phyloP scores from a whole-genome alignment of 352 stramenopile species.

The Phytophthora sojae region DNA sequence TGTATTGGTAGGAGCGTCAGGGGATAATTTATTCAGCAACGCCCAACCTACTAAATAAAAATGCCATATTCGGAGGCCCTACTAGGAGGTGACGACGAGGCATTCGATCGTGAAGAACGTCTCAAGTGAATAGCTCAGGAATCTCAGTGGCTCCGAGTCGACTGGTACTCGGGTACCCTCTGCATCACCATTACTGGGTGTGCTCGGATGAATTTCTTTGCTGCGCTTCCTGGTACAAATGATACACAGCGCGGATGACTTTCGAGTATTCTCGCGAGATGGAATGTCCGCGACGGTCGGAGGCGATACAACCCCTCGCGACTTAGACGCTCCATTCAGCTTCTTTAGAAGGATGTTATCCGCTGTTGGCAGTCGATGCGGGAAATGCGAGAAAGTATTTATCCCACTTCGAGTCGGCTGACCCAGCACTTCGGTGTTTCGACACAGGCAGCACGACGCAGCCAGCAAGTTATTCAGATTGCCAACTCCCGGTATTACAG shows the following conservation, averaged over 20 bases:
- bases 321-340: background rate
- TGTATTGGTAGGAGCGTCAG: no score
- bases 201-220: background rate
- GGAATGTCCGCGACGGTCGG: background rate
- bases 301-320: background rate
- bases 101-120: background rate
- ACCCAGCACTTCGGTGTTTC: background rate
- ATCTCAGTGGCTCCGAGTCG: background rate
- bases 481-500: background rate
- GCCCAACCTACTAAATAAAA: no score
- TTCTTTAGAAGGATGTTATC: background rate
- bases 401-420: background rate
- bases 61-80: no score
- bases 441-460: background rate
- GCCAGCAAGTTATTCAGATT: background rate
- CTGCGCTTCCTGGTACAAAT: background rate
- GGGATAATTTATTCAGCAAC: no score
- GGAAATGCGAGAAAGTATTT: background rate
- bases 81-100: background rate
- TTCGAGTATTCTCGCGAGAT: background rate
- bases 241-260: background rate
- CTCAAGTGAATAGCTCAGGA: background rate
- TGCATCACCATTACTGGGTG: background rate
- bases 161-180: background rate
- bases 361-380: background rate